Conservation (phyloP, 768 basidiomycete species). For the Pleurotus cornucopiae region DNA sequence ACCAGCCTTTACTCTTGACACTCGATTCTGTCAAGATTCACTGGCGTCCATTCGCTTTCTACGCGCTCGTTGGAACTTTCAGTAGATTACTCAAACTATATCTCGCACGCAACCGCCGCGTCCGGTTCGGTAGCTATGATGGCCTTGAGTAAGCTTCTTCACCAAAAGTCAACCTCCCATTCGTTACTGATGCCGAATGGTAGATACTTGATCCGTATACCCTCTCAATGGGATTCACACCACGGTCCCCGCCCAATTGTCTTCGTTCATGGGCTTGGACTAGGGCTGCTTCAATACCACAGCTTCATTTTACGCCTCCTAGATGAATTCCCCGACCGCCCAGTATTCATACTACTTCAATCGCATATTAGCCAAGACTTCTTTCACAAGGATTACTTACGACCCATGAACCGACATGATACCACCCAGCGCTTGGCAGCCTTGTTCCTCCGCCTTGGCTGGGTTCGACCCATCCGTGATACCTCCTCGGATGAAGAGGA, state of each 20-base stretch:
- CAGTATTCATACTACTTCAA: slow-evolving; percentile 72
- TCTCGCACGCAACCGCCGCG: slow-evolving; percentile 37
- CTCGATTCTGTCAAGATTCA: slow-evolving; percentile 71
- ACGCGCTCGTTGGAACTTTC: slow-evolving; percentile 42
- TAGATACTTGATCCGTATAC: slow-evolving; percentile 75
- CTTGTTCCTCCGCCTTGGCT: slow-evolving; percentile 60
- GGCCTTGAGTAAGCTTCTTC: slow-evolving; percentile 60
- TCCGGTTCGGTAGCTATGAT: slow-evolving; percentile 44
- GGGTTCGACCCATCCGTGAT: slow-evolving; percentile 36
- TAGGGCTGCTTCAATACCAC: slow-evolving; percentile 73
- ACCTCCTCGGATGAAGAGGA: slow-evolving; percentile 17
- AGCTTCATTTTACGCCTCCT: slow-evolving; percentile 57
- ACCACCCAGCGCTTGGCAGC: slow-evolving; percentile 52
- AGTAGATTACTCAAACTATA: slow-evolving; percentile 45
- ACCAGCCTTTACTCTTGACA: slow-evolving; percentile 62
- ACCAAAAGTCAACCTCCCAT: not conserved
- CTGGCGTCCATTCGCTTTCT: slow-evolving; percentile 67
- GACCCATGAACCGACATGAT: slow-evolving; percentile 63
- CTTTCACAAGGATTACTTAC: slow-evolving; percentile 70
- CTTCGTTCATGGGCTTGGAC: slow-evolving; percentile 85
- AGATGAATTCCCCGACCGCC: slow-evolving; percentile 54
- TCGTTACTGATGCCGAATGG: not conserved
- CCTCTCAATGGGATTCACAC: slow-evolving; percentile 56
- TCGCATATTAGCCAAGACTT: slow-evolving; percentile 85
- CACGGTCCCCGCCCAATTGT: slow-evolving; percentile 67